phyloP scores from a whole-genome alignment of 139 green algal genomes.

The Chlamydomonas asymmetrica region DNA sequence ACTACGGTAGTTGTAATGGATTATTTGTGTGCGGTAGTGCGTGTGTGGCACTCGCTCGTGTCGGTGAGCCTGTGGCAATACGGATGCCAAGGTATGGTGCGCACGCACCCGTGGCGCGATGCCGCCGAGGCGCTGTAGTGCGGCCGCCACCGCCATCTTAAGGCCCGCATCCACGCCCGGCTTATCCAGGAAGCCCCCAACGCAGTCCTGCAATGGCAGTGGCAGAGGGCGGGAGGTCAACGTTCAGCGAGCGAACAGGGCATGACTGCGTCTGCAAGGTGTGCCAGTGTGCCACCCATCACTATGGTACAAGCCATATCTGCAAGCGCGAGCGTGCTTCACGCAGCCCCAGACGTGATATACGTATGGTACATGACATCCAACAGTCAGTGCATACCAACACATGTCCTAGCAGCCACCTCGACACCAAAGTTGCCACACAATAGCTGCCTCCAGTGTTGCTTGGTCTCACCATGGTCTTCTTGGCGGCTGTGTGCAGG shows the following conservation, averaged over 20 bases:
- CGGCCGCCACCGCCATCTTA: conserved; percentile 44
- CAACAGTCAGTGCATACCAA: too few relatives aligned
- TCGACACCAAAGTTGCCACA: too few relatives aligned
- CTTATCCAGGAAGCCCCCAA: conserved; percentile 13
- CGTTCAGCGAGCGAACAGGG: too few relatives aligned
- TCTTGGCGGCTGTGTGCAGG: conserved; percentile 64
- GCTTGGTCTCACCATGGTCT: conserved; percentile 44
- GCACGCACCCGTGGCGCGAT: background rate
- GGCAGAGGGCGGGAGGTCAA: too few relatives aligned
- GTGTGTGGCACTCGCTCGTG: conserved; percentile 1
- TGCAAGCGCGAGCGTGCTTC: too few relatives aligned
- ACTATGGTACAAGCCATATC: too few relatives aligned
- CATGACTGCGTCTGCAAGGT: too few relatives aligned
- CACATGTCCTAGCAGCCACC: too few relatives aligned
- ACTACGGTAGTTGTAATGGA: background rate
- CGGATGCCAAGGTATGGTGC: background rate
- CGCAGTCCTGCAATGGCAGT: background rate
- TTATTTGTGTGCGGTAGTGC: conserved; percentile 5
- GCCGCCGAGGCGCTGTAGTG: conserved; percentile 50
- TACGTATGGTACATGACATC: too few relatives aligned
- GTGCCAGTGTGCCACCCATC: too few relatives aligned
- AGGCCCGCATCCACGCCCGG: conserved; percentile 9
- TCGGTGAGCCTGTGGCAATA: background rate
- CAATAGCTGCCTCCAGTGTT: background rate
- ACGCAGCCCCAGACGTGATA: too few relatives aligned